Evolutionary conservation across 2,329 filamentous ascomycete species (phyloP).

Genomic region (Fusarium foetens): DNA sequence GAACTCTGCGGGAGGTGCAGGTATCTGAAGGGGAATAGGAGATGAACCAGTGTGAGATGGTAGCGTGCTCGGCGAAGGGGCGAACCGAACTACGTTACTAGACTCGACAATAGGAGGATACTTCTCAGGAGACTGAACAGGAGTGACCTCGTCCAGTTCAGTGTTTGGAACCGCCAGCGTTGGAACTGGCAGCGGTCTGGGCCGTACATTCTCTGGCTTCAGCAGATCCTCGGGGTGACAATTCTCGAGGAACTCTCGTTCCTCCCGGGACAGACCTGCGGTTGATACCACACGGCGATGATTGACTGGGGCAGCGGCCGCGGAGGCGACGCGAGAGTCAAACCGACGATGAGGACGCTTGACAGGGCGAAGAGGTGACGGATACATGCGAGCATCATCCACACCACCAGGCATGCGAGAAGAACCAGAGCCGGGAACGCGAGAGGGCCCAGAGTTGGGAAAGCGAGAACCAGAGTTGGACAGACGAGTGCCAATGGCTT

Average conservation of each 20-base stretch:
- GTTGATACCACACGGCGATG: neutral
- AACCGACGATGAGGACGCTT: conserved; percentile 15
- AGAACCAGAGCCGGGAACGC: neutral
- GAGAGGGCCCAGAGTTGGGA: neutral
- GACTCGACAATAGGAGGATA: neutral
- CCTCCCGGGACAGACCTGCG: neutral
- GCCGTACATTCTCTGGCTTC: neutral
- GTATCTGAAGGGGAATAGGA: conserved; percentile 1
- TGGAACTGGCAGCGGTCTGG: neutral
- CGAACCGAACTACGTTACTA: conserved; percentile 8
- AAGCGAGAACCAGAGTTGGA: neutral
- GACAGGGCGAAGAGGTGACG: neutral
- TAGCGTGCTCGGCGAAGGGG: neutral
- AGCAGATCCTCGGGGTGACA: neutral
- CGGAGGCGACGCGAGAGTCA: conserved; percentile 4
- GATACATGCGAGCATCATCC: neutral
- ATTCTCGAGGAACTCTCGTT: neutral
- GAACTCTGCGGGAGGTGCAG: conserved; percentile 1
- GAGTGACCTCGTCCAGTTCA: conserved; percentile 6
- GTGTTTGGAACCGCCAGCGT: neutral
- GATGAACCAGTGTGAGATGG: conserved; percentile 11
- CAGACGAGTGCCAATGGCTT: neutral
- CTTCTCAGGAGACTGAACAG: conserved; percentile 11
- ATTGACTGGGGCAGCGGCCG: neutral
- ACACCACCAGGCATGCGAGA: neutral